Percentiles rank a stretch among this genome's conserved stretches.
phyloP scores from a whole-genome alignment of 768 basidiomycete genomes.

The Tephrocybe sp. region DNA sequence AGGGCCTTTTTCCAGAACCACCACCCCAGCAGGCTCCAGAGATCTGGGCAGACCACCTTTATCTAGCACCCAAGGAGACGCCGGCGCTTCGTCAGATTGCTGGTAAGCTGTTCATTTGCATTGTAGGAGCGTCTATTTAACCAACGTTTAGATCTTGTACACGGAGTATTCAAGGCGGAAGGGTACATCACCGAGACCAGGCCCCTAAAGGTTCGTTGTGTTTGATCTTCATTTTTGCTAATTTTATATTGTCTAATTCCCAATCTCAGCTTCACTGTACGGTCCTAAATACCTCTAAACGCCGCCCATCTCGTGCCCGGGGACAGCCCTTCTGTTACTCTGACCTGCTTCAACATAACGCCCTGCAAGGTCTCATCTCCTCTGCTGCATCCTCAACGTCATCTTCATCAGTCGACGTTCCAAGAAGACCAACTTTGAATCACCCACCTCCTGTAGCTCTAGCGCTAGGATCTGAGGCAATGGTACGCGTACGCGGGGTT shows the following conservation, averaged over 20 bases:
- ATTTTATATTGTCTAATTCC: slow-evolving; percentile 21
- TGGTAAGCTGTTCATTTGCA: slow-evolving; percentile 20
- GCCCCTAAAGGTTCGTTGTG: slow-evolving; percentile 44
- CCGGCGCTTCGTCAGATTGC: slow-evolving; percentile 29
- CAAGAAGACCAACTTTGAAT: not conserved
- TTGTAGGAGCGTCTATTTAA: not conserved
- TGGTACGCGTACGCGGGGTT: not conserved
- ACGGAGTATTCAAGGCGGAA: slow-evolving; percentile 34
- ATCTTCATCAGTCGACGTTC: too few species aligned
- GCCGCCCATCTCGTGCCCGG: slow-evolving; percentile 10
- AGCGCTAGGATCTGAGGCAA: not conserved
- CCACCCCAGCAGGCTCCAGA: slow-evolving; percentile 10
- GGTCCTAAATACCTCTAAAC: slow-evolving; percentile 18
- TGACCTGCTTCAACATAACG: slow-evolving; percentile 11
- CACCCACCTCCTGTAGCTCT: not conserved
- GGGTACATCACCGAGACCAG: slow-evolving; percentile 46
- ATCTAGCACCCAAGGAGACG: slow-evolving; percentile 44
- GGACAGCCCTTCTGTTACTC: slow-evolving; percentile 19
- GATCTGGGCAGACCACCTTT: slow-evolving; percentile 51
- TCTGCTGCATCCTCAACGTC: not conserved
- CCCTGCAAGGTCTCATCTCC: not conserved
- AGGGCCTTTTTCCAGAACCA: not conserved
- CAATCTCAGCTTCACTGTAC: slow-evolving; percentile 22
- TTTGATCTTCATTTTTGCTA: not conserved
- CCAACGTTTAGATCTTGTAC: slow-evolving; percentile 45